Evolutionary conservation across 345 rosid species (phyloP), one percentile per base, ranked within the genome.

Genomic region (Turritis glabra): DNA sequence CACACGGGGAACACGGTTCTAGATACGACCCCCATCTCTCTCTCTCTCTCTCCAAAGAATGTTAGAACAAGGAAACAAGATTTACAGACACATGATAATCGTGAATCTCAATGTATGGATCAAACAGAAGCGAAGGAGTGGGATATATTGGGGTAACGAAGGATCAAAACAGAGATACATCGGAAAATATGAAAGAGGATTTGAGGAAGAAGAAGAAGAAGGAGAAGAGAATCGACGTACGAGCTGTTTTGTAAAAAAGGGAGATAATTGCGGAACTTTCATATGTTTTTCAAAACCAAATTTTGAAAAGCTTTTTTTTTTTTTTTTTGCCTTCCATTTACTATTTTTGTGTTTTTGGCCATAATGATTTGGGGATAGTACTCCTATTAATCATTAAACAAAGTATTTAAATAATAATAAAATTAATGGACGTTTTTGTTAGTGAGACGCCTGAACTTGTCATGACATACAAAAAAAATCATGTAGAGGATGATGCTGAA

Each of bases 1-100:
- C 89, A 84, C 0, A 72, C 85, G 10, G 90, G 93, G 73, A 82
- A 72, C 12, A 85, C 81, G 23, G 71, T 74, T 58, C 88, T 80
- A 0, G 90, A 82, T 2, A 89, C 77, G 29, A 77, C 80, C 9
- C 85, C 83, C 89, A 79, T 79, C 14, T 19, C 18, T 62, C 41
- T 66, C 27, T 30, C 6, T 9, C 23, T 32, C 8, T 65, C 29
- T 1, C 22, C 12, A 13, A 50, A 35, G 55, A 18, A n/a, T n/a
- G n/a, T 57, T 61, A 29, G 10, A 52, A 67, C 11, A 50, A 48
- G 0, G 18, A 5, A 41, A 59, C 47, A n/a, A 41, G 17, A 41
- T 38, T 60, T 53, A 69, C 51, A 62, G 17, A 54, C 51, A 53
- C 74, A 60, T 9, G 14, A 8, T 8, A 72, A 72, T 19, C 27